These are phyloP conservation scores for Aspergillus carlsbadensis DNA, from an alignment of 495 filamentous ascomycete species.

Conservation along the genomic window DNA sequence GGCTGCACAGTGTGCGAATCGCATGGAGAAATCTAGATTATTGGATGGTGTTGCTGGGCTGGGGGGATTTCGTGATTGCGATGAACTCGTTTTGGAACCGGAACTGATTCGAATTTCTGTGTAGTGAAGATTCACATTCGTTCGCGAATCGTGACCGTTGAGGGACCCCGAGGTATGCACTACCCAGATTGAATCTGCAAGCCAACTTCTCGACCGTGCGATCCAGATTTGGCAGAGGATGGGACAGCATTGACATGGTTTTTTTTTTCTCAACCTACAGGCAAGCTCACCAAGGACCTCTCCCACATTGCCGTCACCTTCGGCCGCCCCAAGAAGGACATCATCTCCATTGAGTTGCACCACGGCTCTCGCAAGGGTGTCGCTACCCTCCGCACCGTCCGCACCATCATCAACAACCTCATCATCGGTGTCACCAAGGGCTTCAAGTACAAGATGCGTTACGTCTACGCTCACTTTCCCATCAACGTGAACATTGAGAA, in stretches of 20 bases:
- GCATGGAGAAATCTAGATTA: conserved; percentile 4
- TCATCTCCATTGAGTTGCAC: conserved; percentile 95
- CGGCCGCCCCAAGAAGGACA: conserved; percentile 71
- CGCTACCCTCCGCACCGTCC: conserved; percentile 96
- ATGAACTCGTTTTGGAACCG: neutral
- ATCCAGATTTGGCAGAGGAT: conserved; percentile 2
- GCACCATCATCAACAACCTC: conserved; percentile 95
- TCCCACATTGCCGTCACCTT: conserved; percentile 96
- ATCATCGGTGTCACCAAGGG: conserved; percentile 97
- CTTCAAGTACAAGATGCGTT: conserved; percentile 99
- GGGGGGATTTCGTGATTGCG: conserved; percentile 4
- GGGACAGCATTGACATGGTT: conserved; percentile 15
- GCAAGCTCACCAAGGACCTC: conserved; percentile 94
- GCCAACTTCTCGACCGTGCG: neutral
- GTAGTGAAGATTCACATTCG: conserved; percentile 95
- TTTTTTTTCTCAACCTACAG: conserved; percentile 34
- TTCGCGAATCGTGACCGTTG: conserved; percentile 91
- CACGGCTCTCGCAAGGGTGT: conserved; percentile 97
- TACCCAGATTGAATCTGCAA: neutral
- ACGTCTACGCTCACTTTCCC: conserved; percentile 99
- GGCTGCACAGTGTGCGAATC: neutral
- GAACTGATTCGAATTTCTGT: conserved; percentile 34
- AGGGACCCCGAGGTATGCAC: conserved; percentile 79
- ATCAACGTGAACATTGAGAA: conserved; percentile 99
- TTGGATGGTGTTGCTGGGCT: neutral